A percentile compares a stretch with the other conserved stretches of the same genome.
phyloP scores from a whole-genome alignment of 805 yeast species.

The Sugiyamaella qingdaonensis region DNA sequence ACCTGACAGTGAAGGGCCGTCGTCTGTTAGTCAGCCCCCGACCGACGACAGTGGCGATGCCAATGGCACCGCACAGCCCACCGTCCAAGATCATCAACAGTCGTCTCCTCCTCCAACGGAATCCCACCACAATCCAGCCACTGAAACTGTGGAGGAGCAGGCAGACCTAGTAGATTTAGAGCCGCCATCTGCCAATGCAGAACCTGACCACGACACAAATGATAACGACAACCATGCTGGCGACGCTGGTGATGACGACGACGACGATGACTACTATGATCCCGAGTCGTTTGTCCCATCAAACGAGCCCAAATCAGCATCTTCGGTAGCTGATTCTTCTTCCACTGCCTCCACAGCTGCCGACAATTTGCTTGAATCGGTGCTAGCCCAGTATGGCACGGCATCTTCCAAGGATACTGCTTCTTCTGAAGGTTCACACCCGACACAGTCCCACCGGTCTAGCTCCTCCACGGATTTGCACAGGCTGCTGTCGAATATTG shows the following conservation, averaged over 20 bases:
- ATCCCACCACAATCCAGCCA: too few species aligned
- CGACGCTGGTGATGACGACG: neutral
- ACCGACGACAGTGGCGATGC: too few species aligned
- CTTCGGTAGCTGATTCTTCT: neutral
- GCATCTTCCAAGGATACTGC: neutral
- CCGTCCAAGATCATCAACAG: too few species aligned
- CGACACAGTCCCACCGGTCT: neutral
- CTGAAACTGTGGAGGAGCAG: neutral
- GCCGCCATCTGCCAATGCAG: neutral
- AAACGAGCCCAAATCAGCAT: neutral
- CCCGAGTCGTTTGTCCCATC: constrained; percentile 18
- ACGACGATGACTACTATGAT: constrained; percentile 22
- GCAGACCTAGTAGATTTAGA: constrained; percentile 7
- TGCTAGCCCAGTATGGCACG: constrained; percentile 12
- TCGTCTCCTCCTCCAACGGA: too few species aligned
- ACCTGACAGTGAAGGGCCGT: too few species aligned
- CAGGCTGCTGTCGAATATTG: constrained; percentile 4
- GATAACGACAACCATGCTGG: constrained; percentile 13
- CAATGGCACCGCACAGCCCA: too few species aligned
- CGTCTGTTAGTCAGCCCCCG: too few species aligned
- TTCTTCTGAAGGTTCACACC: neutral
- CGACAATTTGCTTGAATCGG: constrained; percentile 16
- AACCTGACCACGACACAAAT: neutral
- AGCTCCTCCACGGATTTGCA: constrained; percentile 9
- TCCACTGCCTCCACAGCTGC: constrained; percentile 2